phyloP scores from a whole-genome alignment of 148 eudicot species.

The Diospyros kaki region DNA sequence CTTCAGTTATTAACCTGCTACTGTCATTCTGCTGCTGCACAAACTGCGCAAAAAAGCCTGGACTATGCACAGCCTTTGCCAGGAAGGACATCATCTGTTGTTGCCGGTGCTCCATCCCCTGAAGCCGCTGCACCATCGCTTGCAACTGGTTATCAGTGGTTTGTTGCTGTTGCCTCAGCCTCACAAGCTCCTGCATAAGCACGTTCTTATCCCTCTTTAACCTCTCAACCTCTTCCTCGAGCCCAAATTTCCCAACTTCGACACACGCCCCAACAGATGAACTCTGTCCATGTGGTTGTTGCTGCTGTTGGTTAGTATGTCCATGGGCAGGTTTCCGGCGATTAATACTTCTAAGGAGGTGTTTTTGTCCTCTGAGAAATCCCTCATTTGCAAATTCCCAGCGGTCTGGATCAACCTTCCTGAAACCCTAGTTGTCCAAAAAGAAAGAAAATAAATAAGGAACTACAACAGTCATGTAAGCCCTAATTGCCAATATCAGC shows the following conservation, averaged over 20 bases:
- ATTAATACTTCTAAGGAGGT: slow-evolving; percentile 48
- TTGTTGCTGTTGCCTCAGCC: slow-evolving; percentile 56
- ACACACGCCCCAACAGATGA: slow-evolving; percentile 31
- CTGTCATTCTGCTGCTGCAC: slow-evolving; percentile 55
- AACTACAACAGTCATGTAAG: not conserved
- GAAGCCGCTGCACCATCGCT: slow-evolving; percentile 49
- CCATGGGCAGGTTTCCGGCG: slow-evolving; percentile 54
- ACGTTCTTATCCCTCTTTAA: slow-evolving; percentile 57
- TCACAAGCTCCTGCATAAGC: slow-evolving; percentile 62
- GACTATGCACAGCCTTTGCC: slow-evolving; percentile 82
- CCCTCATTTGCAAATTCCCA: slow-evolving; percentile 71
- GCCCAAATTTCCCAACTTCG: slow-evolving; percentile 30
- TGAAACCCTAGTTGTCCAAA: slow-evolving; percentile 56
- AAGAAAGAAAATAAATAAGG: not conserved
- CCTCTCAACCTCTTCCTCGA: slow-evolving; percentile 67
- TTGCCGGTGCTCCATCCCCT: slow-evolving; percentile 78
- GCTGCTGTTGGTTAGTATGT: slow-evolving; percentile 27
- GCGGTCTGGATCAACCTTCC: slow-evolving; percentile 67
- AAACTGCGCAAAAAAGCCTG: slow-evolving; percentile 61
- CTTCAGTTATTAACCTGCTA: slow-evolving; percentile 51
- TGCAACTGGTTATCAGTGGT: slow-evolving; percentile 54
- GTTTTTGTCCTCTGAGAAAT: slow-evolving; percentile 69
- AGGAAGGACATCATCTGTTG: slow-evolving; percentile 82
- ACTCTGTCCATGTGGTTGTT: slow-evolving; percentile 29
- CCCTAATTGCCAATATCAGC: not conserved